Evolutionary conservation across 139 green algal species (phyloP), one percentile per base, ranked within the genome.

Genomic region (Diplosphaera chodatii): DNA sequence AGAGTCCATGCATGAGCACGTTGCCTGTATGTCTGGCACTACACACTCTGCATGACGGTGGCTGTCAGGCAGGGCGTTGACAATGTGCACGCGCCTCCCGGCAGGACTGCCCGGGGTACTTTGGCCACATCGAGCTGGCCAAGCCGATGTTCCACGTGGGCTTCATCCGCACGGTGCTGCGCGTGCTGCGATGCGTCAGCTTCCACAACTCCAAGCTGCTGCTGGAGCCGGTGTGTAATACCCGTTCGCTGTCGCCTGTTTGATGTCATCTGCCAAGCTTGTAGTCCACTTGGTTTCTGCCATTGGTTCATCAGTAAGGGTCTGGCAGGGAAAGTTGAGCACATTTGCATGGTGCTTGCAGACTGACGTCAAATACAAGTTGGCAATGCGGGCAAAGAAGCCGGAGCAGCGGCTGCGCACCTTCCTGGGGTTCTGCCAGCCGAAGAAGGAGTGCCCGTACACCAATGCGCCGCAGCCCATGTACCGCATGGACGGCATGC

Each of bases 81-180:
- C n/a, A n/a, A n/a, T n/a, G n/a, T n/a, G n/a, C n/a, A n/a, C n/a
- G n/a, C n/a, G n/a, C n/a, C n/a, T n/a, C 16, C 4, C 69, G 85
- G 28, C 79, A 88, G 59, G 91, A 98, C 70, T 98, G 89, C 74
- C 96, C 96, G 0, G 95, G 95, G 3, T 95, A 99, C 78, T 99
- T 99, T 83, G 95, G 95, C 15, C 94, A 98, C 86, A 88, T 99
- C 31, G 92, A 97, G 77, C 87, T 99, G 32, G 93, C 92, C 25
- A 90, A 95, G 76, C 94, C 96, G 10, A 90, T 99, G 78, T 98
- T 91, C 74, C 96, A 99, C 78, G 83, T 92, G 37, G 92, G 94
- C 63, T 99, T 99, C 84, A 87, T 98, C 29, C 95, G 94, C 67
- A 96, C 87, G 0, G 90, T 99, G 6, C 77, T 99, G 22, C 90